Evolutionary conservation across 106 monocot genomes (phyloP), one percentile per base, ranked within the genome.

Genomic region (Gastrodia elata): DNA sequence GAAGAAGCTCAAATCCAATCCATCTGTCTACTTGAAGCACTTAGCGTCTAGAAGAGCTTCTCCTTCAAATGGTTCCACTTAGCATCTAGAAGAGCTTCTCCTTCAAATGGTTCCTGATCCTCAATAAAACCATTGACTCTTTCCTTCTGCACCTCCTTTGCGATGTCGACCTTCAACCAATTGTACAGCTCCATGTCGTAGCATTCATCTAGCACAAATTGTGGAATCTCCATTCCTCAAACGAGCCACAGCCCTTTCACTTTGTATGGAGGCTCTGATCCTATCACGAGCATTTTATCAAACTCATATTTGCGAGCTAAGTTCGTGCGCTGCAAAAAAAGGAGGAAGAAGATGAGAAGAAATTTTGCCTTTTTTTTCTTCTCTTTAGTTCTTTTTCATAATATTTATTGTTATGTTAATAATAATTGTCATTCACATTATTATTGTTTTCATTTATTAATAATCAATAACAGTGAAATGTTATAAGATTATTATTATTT

Each of bases 31-130:
- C n/a, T n/a, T n/a, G n/a, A n/a, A n/a, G n/a, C 88, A 88, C 65
- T 88, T 85, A 68, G 88, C 88, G 76, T 88, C 88, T 20, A 85
- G 46, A 2, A 88, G 75, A 27, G 82, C 85, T 70, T 88, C 85
- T 1, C 85, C 85, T 64, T 88, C 88, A 16, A 88, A 88, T n/a
- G 88, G 88, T 67, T 88, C 88, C 88, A 88, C 65, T 88, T 85
- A 68, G 88, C 88, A 78, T 88, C 88, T 20, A 85, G 46, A 2
- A 88, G 75, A 27, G 82, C 85, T 70, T 88, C 85, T 1, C 85
- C 85, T 64, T 88, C 88, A 16, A 88, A 88, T n/a, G 88, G 88
- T 67, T 88, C 88, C 82, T 80, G 85, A 30, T 88, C 88, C 78
- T 88, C 88, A 18, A 85, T 88, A 85, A 88, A 83, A 16, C 82